These are phyloP conservation scores for Penicillium glabrum DNA, from an alignment of 2,329 filamentous ascomycete genomes.

Conservation along the genomic window DNA sequence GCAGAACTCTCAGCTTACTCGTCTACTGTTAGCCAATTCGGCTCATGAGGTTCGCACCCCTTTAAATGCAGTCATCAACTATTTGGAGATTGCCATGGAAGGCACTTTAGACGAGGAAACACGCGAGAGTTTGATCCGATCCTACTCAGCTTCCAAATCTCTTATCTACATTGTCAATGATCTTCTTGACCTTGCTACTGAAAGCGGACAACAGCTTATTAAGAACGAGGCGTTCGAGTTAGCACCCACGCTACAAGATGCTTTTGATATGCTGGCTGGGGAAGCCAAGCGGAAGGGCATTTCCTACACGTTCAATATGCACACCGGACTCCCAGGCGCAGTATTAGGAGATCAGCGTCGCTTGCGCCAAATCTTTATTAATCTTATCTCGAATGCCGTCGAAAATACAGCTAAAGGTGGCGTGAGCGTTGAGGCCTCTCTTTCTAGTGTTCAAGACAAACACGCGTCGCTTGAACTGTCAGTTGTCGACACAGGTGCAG, in stretches of 20 bases:
- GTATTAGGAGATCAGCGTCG: constrained; percentile 78
- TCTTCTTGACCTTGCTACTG: constrained; percentile 78
- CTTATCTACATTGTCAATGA: constrained; percentile 94
- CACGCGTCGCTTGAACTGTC: constrained; percentile 69
- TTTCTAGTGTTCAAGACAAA: constrained; percentile 46
- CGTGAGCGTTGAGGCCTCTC: constrained; percentile 69
- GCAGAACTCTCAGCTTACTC: constrained; percentile 77
- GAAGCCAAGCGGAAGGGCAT: constrained; percentile 77
- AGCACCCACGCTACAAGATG: constrained; percentile 68
- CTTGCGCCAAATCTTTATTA: constrained; percentile 76
- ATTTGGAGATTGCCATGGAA: constrained; percentile 86
- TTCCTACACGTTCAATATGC: constrained; percentile 65
- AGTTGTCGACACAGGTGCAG: constrained; percentile 72
- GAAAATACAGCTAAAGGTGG: constrained; percentile 69
- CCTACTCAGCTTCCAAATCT: constrained; percentile 88
- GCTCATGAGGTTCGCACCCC: constrained; percentile 90
- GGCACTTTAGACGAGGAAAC: constrained; percentile 77
- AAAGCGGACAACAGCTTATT: constrained; percentile 75
- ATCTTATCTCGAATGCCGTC: constrained; percentile 81
- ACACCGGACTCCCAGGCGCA: constrained; percentile 64
- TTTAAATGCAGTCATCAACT: constrained; percentile 94
- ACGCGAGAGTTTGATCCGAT: constrained; percentile 76
- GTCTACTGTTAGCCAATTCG: constrained; percentile 78
- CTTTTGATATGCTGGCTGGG: constrained; percentile 69
- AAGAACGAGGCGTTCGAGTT: constrained; percentile 81